phyloP scores from a whole-genome alignment of 306 rosid species.

The Casuarina equisetifolia region DNA sequence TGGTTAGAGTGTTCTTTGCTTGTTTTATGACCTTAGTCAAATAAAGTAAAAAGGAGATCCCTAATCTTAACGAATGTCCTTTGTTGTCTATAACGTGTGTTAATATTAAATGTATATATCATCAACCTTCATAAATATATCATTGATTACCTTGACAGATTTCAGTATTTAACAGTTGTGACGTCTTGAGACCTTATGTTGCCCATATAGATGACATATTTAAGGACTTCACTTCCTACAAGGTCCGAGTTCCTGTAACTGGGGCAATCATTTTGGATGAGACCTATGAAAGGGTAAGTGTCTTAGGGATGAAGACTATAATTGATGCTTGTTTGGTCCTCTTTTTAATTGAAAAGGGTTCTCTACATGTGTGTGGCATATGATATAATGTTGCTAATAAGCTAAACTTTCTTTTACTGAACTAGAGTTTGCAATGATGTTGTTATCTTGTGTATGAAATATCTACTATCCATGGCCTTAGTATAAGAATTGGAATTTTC shows the following conservation, averaged over 20 bases:
- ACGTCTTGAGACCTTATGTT: constrained; percentile 92
- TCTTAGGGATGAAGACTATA: constrained; percentile 8
- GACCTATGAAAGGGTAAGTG: constrained; percentile 90
- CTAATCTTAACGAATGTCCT: not conserved
- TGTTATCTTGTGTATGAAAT: not conserved
- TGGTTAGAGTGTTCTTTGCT: not conserved
- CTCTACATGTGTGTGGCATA: not conserved
- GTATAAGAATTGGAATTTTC: not conserved
- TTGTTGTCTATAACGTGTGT: not conserved
- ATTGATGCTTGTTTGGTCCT: not conserved
- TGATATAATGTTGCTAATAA: not conserved
- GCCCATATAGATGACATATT: constrained; percentile 92
- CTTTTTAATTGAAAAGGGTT: not conserved
- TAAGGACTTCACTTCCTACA: constrained; percentile 96
- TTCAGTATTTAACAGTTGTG: constrained; percentile 89
- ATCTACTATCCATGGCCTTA: not conserved
- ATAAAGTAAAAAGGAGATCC: not conserved
- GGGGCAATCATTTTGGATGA: constrained; percentile 98
- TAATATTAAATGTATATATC: not conserved
- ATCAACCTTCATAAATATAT: constrained; percentile 10
- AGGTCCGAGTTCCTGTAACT: constrained; percentile 96
- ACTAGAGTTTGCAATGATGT: not conserved
- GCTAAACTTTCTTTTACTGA: not conserved
- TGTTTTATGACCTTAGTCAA: not conserved
- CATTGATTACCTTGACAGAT: constrained; percentile 52